Conservation (phyloP, 1,139 yeast genomes). For the Citeromyces hawaiiensis region DNA sequence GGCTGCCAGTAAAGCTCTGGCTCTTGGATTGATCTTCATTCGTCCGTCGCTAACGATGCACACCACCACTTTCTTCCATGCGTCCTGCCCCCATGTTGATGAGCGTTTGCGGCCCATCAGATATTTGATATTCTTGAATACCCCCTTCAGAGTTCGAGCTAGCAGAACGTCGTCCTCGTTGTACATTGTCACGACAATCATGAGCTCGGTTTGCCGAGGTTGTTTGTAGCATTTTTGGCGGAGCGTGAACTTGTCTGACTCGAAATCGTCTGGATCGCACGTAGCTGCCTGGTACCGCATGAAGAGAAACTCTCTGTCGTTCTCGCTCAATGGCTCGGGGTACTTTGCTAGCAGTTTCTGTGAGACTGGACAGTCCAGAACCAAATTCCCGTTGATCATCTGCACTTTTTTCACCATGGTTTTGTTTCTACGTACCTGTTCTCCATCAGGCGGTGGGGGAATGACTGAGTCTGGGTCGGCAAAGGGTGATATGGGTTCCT, state of each 20-base stretch:
- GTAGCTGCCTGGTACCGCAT: slow-evolving; percentile 96
- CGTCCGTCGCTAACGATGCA: slow-evolving; percentile 73
- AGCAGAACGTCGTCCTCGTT: slow-evolving; percentile 66
- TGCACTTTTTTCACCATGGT: background rate
- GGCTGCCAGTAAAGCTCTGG: slow-evolving; percentile 54
- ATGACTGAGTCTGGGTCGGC: background rate
- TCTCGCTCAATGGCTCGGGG: slow-evolving; percentile 25
- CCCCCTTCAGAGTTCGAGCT: slow-evolving; percentile 65
- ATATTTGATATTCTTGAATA: slow-evolving; percentile 59
- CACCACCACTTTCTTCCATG: slow-evolving; percentile 73
- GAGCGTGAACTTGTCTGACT: slow-evolving; percentile 67
- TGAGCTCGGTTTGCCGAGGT: slow-evolving; percentile 38
- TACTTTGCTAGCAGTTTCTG: slow-evolving; percentile 45
- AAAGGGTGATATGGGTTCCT: background rate
- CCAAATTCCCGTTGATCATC: slow-evolving; percentile 27
- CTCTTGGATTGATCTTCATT: slow-evolving; percentile 48
- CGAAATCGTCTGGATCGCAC: slow-evolving; percentile 73
- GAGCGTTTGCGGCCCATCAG: slow-evolving; percentile 42
- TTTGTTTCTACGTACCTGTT: background rate
- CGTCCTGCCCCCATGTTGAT: slow-evolving; percentile 64
- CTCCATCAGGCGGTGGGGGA: background rate
- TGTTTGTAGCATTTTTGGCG: slow-evolving; percentile 29
- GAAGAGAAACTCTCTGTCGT: slow-evolving; percentile 81
- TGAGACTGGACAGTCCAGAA: slow-evolving; percentile 88
- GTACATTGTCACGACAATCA: slow-evolving; percentile 69